phyloP scores from a whole-genome alignment of 2,329 filamentous ascomycete species.

The Fusarium dimerum region DNA sequence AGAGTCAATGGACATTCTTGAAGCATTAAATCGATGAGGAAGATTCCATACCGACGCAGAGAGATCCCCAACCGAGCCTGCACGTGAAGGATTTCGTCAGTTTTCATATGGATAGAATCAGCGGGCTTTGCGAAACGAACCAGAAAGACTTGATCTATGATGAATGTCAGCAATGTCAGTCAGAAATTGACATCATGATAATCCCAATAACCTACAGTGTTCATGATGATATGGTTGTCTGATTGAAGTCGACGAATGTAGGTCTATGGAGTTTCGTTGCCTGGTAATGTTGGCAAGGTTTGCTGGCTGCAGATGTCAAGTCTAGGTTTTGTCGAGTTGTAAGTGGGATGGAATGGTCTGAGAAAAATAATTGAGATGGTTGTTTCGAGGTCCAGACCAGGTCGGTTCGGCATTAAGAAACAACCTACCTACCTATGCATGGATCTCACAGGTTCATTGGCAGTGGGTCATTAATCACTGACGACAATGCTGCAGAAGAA shows the following conservation, averaged over 20 bases:
- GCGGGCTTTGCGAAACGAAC: conserved; percentile 41
- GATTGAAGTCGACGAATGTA: background rate
- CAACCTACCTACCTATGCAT: too few species aligned
- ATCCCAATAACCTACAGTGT: conserved; percentile 48
- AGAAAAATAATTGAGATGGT: conserved; percentile 4
- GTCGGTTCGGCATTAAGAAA: conserved; percentile 20
- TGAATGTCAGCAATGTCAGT: conserved; percentile 21
- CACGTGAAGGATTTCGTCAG: conserved; percentile 7
- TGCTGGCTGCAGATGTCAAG: conserved; percentile 1
- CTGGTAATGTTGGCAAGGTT: conserved; percentile 2
- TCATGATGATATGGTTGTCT: conserved; percentile 45
- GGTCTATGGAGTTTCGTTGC: too few species aligned
- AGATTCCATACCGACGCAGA: conserved; percentile 71
- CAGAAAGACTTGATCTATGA: conserved; percentile 65
- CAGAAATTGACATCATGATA: background rate
- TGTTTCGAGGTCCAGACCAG: conserved; percentile 23
- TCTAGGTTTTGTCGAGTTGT: conserved; percentile 24
- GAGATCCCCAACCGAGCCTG: conserved; percentile 89
- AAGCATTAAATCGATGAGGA: background rate
- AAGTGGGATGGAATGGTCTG: conserved; percentile 30
- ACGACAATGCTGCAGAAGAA: too few species aligned
- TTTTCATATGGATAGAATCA: conserved; percentile 6
- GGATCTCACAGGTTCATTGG: conserved; percentile 16
- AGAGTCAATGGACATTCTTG: conserved; percentile 16
- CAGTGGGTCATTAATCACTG: background rate